Percentiles rank a stretch among this genome's conserved stretches.
phyloP scores from a whole-genome alignment of 805 yeast species.

The Isabelozyma rhagii region DNA sequence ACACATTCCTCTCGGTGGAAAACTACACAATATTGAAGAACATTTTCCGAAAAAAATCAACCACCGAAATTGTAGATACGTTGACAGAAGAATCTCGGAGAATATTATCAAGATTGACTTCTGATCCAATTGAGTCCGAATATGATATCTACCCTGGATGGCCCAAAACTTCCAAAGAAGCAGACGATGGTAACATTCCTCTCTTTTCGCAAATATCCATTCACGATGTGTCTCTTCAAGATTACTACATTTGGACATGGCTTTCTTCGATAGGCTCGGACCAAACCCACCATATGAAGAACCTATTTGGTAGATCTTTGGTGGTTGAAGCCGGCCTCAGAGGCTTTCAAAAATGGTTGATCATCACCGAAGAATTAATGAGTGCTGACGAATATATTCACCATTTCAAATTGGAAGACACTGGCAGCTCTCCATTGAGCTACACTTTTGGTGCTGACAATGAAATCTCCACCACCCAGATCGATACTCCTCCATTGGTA shows the following conservation, averaged over 20 bases:
- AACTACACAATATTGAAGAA: constrained; percentile 74
- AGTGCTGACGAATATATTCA: constrained; percentile 30
- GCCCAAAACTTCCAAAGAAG: constrained; percentile 9
- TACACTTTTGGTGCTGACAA: constrained; percentile 9
- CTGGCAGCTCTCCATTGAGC: constrained; percentile 6
- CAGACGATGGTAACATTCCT: constrained; percentile 24
- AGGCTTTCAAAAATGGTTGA: constrained; percentile 77
- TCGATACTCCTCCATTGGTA: constrained; percentile 1
- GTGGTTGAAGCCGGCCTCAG: constrained; percentile 78
- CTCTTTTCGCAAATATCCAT: constrained; percentile 39
- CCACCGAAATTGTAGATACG: constrained; percentile 54
- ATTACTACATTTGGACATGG: constrained; percentile 92
- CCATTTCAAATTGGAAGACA: constrained; percentile 13
- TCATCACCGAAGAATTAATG: constrained; percentile 65
- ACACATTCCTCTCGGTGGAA: constrained; percentile 68
- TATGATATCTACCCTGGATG: constrained; percentile 40
- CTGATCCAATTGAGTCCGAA: constrained; percentile 33
- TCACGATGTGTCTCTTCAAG: constrained; percentile 70
- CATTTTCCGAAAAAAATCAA: constrained; percentile 57
- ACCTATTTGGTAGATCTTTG: constrained; percentile 74
- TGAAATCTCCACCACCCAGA: constrained; percentile 5
- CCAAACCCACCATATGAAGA: constrained; percentile 61
- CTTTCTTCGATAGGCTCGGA: constrained; percentile 72
- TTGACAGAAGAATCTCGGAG: constrained; percentile 74
- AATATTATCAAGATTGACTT: constrained; percentile 39